phyloP scores from a whole-genome alignment of 495 filamentous ascomycete species.

The Xylaria palmicola region DNA sequence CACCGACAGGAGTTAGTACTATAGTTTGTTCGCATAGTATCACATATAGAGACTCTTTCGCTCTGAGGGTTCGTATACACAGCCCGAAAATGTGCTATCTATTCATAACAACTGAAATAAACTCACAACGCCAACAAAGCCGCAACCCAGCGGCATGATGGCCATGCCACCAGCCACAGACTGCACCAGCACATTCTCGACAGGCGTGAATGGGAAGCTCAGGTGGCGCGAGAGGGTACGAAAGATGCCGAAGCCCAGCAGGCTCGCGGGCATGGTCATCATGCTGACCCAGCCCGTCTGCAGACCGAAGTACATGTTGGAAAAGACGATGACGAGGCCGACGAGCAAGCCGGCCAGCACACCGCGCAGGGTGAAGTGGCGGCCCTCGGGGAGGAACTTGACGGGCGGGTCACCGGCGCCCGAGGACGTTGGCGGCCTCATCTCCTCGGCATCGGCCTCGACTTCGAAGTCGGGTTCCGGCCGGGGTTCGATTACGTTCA shows the following conservation, averaged over 20 bases:
- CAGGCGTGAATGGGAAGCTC: conserved; percentile 78
- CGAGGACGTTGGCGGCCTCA: conserved; percentile 15
- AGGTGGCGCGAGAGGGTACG: conserved; percentile 70
- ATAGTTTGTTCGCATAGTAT: background rate
- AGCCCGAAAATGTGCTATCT: background rate
- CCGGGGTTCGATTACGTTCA: background rate
- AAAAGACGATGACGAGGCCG: conserved; percentile 87
- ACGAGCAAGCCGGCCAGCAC: conserved; percentile 78
- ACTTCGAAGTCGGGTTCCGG: background rate
- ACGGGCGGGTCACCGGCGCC: conserved; percentile 15
- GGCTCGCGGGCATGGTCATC: conserved; percentile 80
- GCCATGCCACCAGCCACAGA: conserved; percentile 93
- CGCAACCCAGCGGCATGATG: conserved; percentile 95
- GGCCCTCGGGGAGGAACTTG: conserved; percentile 38
- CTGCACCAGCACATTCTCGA: conserved; percentile 97
- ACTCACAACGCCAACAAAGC: conserved; percentile 77
- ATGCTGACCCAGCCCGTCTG: conserved; percentile 86
- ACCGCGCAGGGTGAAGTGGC: conserved; percentile 81
- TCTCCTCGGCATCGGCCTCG: conserved; percentile 3
- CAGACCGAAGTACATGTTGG: conserved; percentile 96
- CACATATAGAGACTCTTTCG: background rate
- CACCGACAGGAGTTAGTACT: conserved; percentile 28
- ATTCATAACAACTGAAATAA: background rate
- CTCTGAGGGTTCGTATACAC: background rate
- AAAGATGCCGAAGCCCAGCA: conserved; percentile 97